Base-by-base conservation (phyloP, 768 basidiomycete genomes). In the Suillus cothurnatus region DNA sequence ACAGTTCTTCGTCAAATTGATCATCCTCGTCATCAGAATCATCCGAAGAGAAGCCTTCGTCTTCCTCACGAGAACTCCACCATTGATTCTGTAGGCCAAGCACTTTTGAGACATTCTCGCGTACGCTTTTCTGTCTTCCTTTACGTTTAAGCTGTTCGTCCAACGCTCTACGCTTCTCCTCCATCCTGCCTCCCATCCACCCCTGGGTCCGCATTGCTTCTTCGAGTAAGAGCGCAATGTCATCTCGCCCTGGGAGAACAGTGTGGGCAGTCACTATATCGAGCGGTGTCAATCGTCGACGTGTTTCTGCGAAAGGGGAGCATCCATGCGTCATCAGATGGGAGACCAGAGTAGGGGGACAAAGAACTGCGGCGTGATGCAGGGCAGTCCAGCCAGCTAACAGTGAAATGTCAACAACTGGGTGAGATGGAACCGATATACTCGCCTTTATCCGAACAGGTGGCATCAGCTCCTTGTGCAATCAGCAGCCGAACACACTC, bases 301-400 rank as follows among this genome's bases (percentile, higher is more conserved):
- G 84, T 31, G 96, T 97, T 53, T 86, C 74, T 6, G 88, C 85
- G 67, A 93, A 88, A 0, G 93, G 88, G 31, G 94, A 95, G 67
- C 93, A 94, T 55, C 94, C 94, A 70, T 94, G 92, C 14, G 94
- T 97, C 79, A 99, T 89, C 28, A 99, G 82, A 81, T 94, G 91
- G 0, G 95, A 94, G 26, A 99, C 86, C 26, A 99, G 81, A 3
- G 95, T 95, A 3, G 96, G 93, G 38, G 97, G 95, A 15, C 94
- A 88, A 43, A 93, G 81, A 61, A 99, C 78, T 9, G 92, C 92
- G 9, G 97, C 94, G 79, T 97, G 90, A 72, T 98, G 97, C 15
- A 99, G 82, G 4, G 96, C 89, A 12, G 94, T 95, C 97, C 97
- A 99, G 39, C 97, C 96, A 66, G 87, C 95, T 97, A 70, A 64